Conservation (phyloP, 2,329 filamentous ascomycete species). For the Grosmannia serpens region DNA sequence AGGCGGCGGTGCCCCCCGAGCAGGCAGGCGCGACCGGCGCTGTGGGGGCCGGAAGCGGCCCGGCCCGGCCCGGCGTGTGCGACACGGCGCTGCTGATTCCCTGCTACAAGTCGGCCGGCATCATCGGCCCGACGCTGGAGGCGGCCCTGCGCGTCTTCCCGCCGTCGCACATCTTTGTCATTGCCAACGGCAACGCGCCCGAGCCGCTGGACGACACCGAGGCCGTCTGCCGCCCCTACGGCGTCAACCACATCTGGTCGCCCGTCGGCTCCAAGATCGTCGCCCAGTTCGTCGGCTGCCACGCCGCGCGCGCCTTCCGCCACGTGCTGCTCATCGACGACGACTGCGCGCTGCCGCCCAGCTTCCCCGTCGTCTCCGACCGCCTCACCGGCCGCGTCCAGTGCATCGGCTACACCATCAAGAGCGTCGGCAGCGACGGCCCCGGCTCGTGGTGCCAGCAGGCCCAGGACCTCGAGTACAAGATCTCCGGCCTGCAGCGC, state of each 20-base stretch:
- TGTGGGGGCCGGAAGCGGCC: too few species aligned
- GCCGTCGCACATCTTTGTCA: slow-evolving; percentile 4
- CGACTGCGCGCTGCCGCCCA: slow-evolving; percentile 6
- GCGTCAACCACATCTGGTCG: slow-evolving; percentile 6
- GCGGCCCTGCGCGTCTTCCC: slow-evolving; percentile 5
- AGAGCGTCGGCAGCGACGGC: background rate
- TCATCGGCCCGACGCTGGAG: slow-evolving; percentile 5
- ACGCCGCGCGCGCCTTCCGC: slow-evolving; percentile 1
- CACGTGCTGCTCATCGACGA: slow-evolving; percentile 5
- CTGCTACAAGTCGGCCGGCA: slow-evolving; percentile 4
- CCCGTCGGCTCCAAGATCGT: slow-evolving; percentile 6
- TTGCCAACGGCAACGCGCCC: slow-evolving; percentile 6
- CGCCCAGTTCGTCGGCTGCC: slow-evolving; percentile 6
- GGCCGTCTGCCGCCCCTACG: slow-evolving; percentile 4
- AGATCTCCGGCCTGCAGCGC: slow-evolving; percentile 6
- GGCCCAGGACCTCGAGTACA: slow-evolving; percentile 7
- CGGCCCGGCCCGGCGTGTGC: background rate
- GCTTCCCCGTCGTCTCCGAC: slow-evolving; percentile 4
- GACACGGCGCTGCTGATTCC: slow-evolving; percentile 6
- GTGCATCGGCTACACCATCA: slow-evolving; percentile 6
- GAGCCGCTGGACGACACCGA: slow-evolving; percentile 6
- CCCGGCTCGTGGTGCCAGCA: slow-evolving; percentile 3
- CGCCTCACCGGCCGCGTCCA: slow-evolving; percentile 1
- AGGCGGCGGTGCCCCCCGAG: too few species aligned
- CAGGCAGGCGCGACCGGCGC: too few species aligned